Evolutionary conservation across 257 asterid species (phyloP).

Genomic region (Plantago elongata): DNA sequence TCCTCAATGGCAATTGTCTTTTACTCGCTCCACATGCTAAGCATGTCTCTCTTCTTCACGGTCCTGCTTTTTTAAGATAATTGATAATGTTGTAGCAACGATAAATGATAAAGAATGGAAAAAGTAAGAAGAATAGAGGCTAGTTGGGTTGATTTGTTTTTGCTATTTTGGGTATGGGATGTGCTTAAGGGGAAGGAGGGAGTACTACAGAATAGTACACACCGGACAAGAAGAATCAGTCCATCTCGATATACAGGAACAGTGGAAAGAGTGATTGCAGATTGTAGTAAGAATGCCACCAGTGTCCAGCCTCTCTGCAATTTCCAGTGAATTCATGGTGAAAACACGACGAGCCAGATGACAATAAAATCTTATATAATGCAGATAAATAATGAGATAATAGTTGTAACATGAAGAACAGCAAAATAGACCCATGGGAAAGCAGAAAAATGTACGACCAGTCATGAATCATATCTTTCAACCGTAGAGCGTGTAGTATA

Average conservation of each 20-base stretch:
- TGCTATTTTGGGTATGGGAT: too few species aligned
- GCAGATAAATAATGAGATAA: slow-evolving; percentile 3
- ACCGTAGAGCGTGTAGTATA: slow-evolving; percentile 15
- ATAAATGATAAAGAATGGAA: too few species aligned
- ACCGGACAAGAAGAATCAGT: slow-evolving; percentile 99
- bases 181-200: too few species aligned
- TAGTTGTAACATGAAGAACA: slow-evolving; percentile 11
- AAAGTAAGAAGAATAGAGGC: too few species aligned
- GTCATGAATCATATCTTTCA: slow-evolving; percentile 1
- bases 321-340: slow-evolving; percentile 13
- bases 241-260: slow-evolving; percentile 98
- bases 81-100: too few species aligned
- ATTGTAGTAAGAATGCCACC: slow-evolving; percentile 90
- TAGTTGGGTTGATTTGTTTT: too few species aligned
- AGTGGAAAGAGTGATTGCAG: slow-evolving; percentile 98
- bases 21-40: too few species aligned
- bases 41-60: too few species aligned
- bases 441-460: slow-evolving; percentile 1
- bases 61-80: too few species aligned
- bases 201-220: slow-evolving; percentile 26
- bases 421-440: slow-evolving; percentile 4
- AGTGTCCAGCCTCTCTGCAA: slow-evolving; percentile 80
- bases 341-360: slow-evolving; percentile 6
- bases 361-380: slow-evolving; percentile 10
- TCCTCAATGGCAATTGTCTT: slow-evolving; percentile 9